phyloP scores from a whole-genome alignment of 495 filamentous ascomycete species.

The Podospora tetraspora region DNA sequence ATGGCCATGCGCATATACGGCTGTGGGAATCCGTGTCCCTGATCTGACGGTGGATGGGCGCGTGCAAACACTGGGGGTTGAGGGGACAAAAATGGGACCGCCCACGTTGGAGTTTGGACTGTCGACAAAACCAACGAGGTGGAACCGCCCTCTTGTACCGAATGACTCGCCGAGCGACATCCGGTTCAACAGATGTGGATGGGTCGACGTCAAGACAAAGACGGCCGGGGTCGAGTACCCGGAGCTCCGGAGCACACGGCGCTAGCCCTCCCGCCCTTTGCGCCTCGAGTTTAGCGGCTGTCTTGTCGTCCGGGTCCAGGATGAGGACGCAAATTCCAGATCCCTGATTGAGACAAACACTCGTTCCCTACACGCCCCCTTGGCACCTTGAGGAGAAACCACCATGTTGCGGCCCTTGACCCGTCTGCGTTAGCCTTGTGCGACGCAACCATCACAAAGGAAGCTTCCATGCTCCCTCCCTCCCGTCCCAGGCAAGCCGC shows the following conservation, averaged over 20 bases:
- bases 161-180: neutral
- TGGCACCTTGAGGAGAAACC: neutral
- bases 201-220: neutral
- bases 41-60: neutral
- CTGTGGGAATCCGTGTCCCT: neutral
- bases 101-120: neutral
- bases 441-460: neutral
- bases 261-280: neutral
- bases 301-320: neutral
- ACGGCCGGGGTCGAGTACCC: neutral
- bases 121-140: neutral
- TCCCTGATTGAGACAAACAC: neutral
- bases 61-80: neutral
- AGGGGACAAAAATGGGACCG: no score
- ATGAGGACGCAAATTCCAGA: neutral
- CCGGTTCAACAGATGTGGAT: neutral
- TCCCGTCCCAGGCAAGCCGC: neutral
- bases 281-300: neutral
- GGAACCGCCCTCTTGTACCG: neutral
- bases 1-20: neutral
- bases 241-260: neutral
- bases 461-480: neutral
- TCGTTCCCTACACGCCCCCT: neutral
- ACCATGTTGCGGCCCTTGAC: neutral
- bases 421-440: neutral